A percentile compares a stretch with the other conserved stretches of the same genome.
These are phyloP conservation scores for Phoma herbarum DNA, from an alignment of 2,329 filamentous ascomycete species.

Conservation along the genomic window DNA sequence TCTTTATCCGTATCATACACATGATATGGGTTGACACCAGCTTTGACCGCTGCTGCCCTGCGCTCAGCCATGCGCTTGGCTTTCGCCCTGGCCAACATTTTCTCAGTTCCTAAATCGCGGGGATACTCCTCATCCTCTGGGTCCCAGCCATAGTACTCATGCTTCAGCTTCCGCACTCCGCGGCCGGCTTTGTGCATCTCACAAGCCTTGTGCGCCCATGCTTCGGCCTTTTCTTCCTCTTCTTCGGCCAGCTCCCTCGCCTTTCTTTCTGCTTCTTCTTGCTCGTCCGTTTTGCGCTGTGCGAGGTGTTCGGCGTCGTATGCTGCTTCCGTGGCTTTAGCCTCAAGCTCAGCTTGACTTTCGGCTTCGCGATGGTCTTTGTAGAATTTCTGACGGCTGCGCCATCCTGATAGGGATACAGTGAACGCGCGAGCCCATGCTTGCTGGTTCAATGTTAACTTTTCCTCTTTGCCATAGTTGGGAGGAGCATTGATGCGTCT, in stretches of 20 bases:
- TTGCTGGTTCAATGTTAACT: neutral
- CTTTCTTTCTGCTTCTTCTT: neutral
- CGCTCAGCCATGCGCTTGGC: neutral
- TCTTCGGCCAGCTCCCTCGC: neutral
- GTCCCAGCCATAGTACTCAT: conserved; percentile 2
- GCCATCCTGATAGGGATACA: conserved; percentile 6
- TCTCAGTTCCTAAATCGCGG: neutral
- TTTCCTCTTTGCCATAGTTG: neutral
- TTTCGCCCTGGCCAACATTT: neutral
- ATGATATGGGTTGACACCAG: neutral
- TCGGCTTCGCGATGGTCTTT: neutral
- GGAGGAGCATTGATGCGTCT: neutral
- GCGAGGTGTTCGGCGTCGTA: neutral
- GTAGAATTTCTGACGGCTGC: neutral
- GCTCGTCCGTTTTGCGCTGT: neutral
- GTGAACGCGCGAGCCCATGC: conserved; percentile 8
- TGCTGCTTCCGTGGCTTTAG: neutral
- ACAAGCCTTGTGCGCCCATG: neutral
- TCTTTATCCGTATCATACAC: neutral
- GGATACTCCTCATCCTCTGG: neutral
- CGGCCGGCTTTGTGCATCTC: neutral
- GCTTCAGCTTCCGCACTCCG: neutral
- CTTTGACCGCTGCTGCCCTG: neutral
- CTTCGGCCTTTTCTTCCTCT: neutral
- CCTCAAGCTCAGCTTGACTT: neutral